Base-by-base conservation (phyloP, 78 protist species). In the Dictyostelium capitatum region DNA sequence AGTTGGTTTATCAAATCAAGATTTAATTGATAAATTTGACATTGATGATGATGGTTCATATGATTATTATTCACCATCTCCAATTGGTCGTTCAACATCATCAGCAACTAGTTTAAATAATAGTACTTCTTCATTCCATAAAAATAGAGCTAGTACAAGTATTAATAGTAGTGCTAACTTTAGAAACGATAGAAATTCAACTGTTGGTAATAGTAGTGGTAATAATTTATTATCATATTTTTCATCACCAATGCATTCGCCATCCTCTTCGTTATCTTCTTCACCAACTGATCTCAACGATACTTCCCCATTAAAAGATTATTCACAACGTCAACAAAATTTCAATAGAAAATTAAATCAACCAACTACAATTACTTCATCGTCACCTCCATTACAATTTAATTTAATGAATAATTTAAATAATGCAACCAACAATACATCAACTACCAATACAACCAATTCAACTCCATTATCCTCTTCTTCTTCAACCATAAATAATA, bases 1-100 rank as follows among this genome's bases (percentile, higher is more conserved):
- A 19, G 93, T 87, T 47, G 84, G 85, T 20, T 12, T 87, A 4
- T 87, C 93, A 19, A 17, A 72, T 43, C 82, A 84, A 57, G 70
- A 62, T 10, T 48, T 43, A 7, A 25, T 53, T 50, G 51, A 72
- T 77, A 15, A 23, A 51, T 37, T 37, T 37, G 23, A 10, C 14
- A 9, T 25, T 12, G 14, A 37, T 77, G 82, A 50, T 43, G 41
- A 28, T 77, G 82, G 64, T 50, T n/a, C 32, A 73, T 37, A 9
- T 46, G 82, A 77, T 19, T 30, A 46, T 43, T 50, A 57, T 4
- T 85, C 83, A 28, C 84, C 92, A 15, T 85, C 83, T 19, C 84
- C 43, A 37, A 37, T 37, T 37, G 43, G 43, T 37, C 43, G 43
- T 37, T 77, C 84, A 4, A 28, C 83, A 0, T 74, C 79, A 19